phyloP scores from a whole-genome alignment of 2,329 filamentous ascomycete genomes.

The Chalaropsis ovoidea region DNA sequence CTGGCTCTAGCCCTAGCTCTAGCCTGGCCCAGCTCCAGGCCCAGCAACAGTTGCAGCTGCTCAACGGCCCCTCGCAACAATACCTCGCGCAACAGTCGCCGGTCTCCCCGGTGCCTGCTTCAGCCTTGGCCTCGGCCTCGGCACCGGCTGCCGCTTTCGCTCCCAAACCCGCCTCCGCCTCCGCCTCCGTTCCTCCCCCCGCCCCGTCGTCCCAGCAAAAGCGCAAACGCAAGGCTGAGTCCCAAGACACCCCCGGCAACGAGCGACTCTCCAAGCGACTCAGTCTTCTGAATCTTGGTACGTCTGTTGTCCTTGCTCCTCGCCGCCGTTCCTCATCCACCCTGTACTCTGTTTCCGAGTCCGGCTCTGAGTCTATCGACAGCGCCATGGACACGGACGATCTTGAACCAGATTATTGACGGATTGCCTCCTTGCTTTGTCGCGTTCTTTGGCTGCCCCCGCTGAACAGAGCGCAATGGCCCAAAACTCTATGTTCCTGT shows the following conservation, averaged over 20 bases:
- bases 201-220: constrained; percentile 35
- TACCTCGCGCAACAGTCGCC: not conserved
- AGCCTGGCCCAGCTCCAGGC: not conserved
- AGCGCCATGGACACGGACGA: constrained; percentile 24
- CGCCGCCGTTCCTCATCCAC: constrained; percentile 19
- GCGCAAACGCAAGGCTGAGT: constrained; percentile 41
- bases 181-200: not conserved
- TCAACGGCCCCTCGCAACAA: not conserved
- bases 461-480: constrained; percentile 47
- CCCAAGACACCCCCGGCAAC: constrained; percentile 43
- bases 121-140: constrained; percentile 26
- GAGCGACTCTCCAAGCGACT: constrained; percentile 77
- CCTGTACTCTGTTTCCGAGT: constrained; percentile 20
- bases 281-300: constrained; percentile 73
- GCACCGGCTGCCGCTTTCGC: constrained; percentile 22
- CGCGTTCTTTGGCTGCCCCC: constrained; percentile 8
- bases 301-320: constrained; percentile 28
- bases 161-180: not conserved
- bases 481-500: constrained; percentile 57
- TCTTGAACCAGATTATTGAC: constrained; percentile 28
- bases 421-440: constrained; percentile 2
- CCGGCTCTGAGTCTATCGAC: constrained; percentile 21
- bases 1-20: too few relatives aligned
- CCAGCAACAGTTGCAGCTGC: not conserved
- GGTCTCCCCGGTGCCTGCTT: constrained; percentile 3